Evolutionary conservation across 1,284 basidiomycete genomes (phyloP).

Genomic region (Papiliotrema flavescens): DNA sequence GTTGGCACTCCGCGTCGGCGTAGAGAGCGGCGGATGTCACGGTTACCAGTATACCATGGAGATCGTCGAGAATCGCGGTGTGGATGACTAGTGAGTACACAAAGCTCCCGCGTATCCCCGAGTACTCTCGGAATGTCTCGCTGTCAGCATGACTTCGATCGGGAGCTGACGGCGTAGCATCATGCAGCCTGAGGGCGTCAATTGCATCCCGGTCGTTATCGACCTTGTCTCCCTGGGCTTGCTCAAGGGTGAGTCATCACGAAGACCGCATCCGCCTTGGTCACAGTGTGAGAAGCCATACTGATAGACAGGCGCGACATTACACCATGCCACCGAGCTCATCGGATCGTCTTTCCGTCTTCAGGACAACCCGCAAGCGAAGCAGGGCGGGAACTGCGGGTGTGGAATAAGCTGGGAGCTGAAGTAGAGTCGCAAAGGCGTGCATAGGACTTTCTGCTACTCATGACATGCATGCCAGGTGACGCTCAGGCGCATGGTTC

Average conservation of each 20-base stretch:
- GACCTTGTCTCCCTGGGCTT: slow-evolving; percentile 45
- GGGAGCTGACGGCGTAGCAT: slow-evolving; percentile 26
- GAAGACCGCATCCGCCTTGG: not conserved
- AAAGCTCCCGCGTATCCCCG: too few relatives aligned
- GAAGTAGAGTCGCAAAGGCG: slow-evolving; percentile 11
- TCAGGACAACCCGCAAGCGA: slow-evolving; percentile 56
- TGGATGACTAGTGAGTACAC: slow-evolving; percentile 55
- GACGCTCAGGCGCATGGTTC: too few relatives aligned
- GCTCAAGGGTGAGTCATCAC: slow-evolving; percentile 40
- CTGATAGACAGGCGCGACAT: slow-evolving; percentile 50
- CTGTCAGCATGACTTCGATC: too few relatives aligned
- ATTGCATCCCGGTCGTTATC: slow-evolving; percentile 44
- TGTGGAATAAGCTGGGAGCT: slow-evolving; percentile 55
- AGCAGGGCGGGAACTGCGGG: slow-evolving; percentile 55
- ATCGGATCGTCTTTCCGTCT: slow-evolving; percentile 57
- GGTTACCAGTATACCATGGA: slow-evolving; percentile 59
- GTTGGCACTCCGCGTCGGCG: slow-evolving; percentile 52
- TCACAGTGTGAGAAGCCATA: slow-evolving; percentile 23
- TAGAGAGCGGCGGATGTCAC: slow-evolving; percentile 58
- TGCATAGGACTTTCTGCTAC: too few relatives aligned
- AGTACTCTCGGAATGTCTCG: too few relatives aligned
- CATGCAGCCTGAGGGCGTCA: slow-evolving; percentile 36
- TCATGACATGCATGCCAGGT: too few relatives aligned
- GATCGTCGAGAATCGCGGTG: slow-evolving; percentile 49
- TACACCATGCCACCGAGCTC: slow-evolving; percentile 59